Conservation (phyloP, 2,329 filamentous ascomycete genomes). For the Aspergillus cejpii region DNA sequence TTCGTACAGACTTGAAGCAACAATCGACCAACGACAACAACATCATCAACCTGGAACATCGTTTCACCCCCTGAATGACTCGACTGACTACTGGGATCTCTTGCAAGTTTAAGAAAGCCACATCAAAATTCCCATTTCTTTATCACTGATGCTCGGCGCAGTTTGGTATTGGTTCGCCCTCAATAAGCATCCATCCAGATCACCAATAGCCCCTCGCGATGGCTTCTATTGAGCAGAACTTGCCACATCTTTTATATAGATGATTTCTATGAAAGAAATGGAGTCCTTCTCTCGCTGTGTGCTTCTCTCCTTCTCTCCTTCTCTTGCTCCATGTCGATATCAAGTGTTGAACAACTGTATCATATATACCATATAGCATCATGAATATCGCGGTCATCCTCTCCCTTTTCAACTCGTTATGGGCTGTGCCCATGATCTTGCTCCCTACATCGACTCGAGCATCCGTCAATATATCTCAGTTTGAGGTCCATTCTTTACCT, state of each 20-base stretch:
- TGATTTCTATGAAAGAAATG: background rate
- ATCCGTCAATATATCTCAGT: constrained; percentile 15
- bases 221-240: background rate
- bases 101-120: too few relatives aligned
- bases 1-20: background rate
- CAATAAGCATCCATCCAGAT: constrained; percentile 3
- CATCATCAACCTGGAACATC: too few relatives aligned
- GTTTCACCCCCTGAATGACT: too few relatives aligned
- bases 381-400: constrained; percentile 21
- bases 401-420: constrained; percentile 19
- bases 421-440: constrained; percentile 12
- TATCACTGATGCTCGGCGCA: too few relatives aligned
- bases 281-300: too few relatives aligned
- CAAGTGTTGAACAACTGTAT: background rate
- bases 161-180: background rate
- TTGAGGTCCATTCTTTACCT: constrained; percentile 27
- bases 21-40: background rate
- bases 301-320: background rate
- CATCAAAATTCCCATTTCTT: too few relatives aligned
- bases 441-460: constrained; percentile 1
- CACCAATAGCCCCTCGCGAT: background rate
- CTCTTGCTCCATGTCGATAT: background rate
- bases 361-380: background rate
- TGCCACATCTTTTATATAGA: background rate
- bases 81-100: too few relatives aligned